Evolutionary conservation across 192 early-diverging fungal species (phyloP).

Genomic region (Coemansia sp.): DNA sequence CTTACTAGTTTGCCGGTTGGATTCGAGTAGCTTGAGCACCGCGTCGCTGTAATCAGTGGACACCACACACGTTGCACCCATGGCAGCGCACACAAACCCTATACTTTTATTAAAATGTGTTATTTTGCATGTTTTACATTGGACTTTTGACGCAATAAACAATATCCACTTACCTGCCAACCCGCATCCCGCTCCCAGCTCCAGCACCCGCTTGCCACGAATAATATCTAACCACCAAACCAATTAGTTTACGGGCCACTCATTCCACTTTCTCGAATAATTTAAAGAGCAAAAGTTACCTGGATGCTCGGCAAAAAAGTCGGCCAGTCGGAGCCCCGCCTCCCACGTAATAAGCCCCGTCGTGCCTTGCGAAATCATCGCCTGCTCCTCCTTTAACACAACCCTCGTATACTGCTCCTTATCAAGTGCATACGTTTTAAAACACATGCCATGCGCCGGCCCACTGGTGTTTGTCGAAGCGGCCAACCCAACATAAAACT

Average conservation of each 20-base stretch:
- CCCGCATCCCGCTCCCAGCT: slow-evolving; percentile 52
- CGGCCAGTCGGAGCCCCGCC: slow-evolving; percentile 57
- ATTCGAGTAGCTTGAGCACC: slow-evolving; percentile 38
- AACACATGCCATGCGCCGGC: slow-evolving; percentile 32
- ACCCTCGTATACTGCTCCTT: slow-evolving; percentile 44
- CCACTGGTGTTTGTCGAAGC: slow-evolving; percentile 22
- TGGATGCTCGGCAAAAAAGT: slow-evolving; percentile 55
- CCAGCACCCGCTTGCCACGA: slow-evolving; percentile 41
- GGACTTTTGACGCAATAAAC: neutral
- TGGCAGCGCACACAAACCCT: slow-evolving; percentile 50
- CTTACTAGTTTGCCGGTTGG: slow-evolving; percentile 43
- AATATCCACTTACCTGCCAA: slow-evolving; percentile 29
- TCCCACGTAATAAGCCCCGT: slow-evolving; percentile 68
- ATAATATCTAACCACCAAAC: slow-evolving; percentile 36
- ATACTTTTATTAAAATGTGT: slow-evolving; percentile 2
- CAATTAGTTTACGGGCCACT: neutral
- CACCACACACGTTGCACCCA: slow-evolving; percentile 43
- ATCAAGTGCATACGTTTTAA: slow-evolving; percentile 51
- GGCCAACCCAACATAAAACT: slow-evolving; percentile 40
- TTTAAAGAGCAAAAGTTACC: slow-evolving; percentile 19
- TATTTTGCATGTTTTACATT: neutral
- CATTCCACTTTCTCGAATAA: neutral
- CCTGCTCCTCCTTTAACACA: slow-evolving; percentile 57
- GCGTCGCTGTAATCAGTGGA: slow-evolving; percentile 30
- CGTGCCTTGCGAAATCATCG: slow-evolving; percentile 60